These are phyloP conservation scores for Kitagawia praeruptora DNA, from an alignment of 129 eudicot species.

Conservation along the genomic window DNA sequence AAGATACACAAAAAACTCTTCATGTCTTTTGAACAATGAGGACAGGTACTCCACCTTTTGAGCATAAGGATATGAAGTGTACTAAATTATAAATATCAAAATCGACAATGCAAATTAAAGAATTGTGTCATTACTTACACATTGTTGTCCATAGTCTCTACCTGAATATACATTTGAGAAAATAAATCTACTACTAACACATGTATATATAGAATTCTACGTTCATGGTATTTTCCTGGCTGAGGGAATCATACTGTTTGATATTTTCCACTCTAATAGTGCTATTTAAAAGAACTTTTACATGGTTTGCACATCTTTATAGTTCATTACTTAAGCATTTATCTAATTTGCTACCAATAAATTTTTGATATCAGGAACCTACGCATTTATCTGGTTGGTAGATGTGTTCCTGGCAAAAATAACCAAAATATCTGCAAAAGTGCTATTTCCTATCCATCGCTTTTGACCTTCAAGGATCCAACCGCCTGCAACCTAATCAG, in stretches of 20 bases:
- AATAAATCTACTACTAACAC: not conserved
- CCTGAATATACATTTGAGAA: not conserved
- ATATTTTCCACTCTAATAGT: not conserved
- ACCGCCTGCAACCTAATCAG: slow-evolving; percentile 84
- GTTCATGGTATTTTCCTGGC: not conserved
- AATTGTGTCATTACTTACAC: not conserved
- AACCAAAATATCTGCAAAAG: slow-evolving; percentile 85
- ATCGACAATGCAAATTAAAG: not conserved
- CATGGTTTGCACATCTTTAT: not conserved
- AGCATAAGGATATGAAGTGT: not conserved
- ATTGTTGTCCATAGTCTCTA: not conserved
- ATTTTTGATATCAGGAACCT: slow-evolving; percentile 12
- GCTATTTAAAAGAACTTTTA: not conserved
- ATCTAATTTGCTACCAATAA: slow-evolving; percentile 14
- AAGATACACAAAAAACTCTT: not conserved
- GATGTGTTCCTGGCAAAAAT: slow-evolving; percentile 78
- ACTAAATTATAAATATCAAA: not conserved
- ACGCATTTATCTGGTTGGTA: slow-evolving; percentile 92
- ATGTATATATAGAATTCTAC: not conserved
- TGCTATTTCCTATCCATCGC: slow-evolving; percentile 98
- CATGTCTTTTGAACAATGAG: not conserved
- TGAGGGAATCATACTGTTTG: not conserved
- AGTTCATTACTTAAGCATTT: slow-evolving; percentile 3
- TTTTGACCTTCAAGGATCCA: slow-evolving; percentile 97
- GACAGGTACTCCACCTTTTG: not conserved